These are phyloP conservation scores for Oryza punctata DNA, from an alignment of 176 grass and related monocot genomes.

Conservation along the genomic window DNA sequence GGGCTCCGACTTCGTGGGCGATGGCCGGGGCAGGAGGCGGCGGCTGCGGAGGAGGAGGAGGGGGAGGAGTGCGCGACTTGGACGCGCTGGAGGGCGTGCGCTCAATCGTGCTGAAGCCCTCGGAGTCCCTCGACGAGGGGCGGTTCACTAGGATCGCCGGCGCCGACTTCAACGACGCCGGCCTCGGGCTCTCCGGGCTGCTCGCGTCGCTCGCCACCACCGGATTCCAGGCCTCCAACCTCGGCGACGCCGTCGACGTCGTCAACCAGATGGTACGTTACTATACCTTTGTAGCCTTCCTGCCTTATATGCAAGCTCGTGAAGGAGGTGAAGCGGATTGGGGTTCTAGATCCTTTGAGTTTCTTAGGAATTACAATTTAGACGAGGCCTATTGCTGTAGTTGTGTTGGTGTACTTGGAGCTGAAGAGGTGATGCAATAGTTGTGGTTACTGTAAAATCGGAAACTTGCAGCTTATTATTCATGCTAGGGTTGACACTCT, in stretches of 20 bases:
- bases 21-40: conserved; percentile 27
- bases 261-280: conserved; percentile 77
- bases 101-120: conserved; percentile 74
- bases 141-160: conserved; percentile 67
- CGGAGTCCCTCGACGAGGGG: conserved; percentile 57
- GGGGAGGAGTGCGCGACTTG: background rate
- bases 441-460: background rate
- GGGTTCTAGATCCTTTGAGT: background rate
- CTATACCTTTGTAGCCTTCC: too few relatives aligned
- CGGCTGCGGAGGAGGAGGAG: background rate
- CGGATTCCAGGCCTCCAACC: conserved; percentile 85
- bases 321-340: background rate
- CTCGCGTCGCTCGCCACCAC: conserved; percentile 60
- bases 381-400: background rate
- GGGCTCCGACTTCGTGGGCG: background rate
- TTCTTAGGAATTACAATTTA: background rate
- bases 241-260: conserved; percentile 65
- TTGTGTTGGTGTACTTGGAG: background rate
- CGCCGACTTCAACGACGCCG: conserved; percentile 69
- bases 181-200: conserved; percentile 52
- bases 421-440: background rate
- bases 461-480: background rate
- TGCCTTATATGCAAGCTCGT: background rate
- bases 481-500: background rate
- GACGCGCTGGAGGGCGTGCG: conserved; percentile 54